phyloP scores from a whole-genome alignment of 2,329 filamentous ascomycete genomes.

The Pseudonectria buxi region DNA sequence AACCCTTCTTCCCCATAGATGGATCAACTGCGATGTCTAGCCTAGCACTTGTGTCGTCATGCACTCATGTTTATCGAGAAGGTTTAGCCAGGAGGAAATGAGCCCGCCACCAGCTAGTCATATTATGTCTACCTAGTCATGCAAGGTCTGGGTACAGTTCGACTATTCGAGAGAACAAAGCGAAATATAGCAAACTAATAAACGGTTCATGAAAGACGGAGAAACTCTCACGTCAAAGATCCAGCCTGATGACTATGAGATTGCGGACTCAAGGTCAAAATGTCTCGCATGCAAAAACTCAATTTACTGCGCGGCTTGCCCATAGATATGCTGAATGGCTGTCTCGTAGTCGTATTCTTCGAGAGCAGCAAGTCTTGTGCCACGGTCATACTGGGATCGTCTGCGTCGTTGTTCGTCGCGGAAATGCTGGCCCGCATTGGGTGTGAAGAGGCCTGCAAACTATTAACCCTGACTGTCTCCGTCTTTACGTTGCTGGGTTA shows the following conservation, averaged over 20 bases:
- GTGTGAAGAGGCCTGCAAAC: slow-evolving; percentile 66
- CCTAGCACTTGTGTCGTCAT: background rate
- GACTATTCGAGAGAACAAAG: slow-evolving; percentile 14
- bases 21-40: background rate
- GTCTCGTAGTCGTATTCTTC: slow-evolving; percentile 54
- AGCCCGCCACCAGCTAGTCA: slow-evolving; percentile 3
- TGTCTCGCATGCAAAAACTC: slow-evolving; percentile 8
- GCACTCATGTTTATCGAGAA: too few species aligned
- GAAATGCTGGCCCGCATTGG: slow-evolving; percentile 66
- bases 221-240: slow-evolving; percentile 10
- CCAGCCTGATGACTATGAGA: slow-evolving; percentile 8
- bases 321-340: slow-evolving; percentile 34
- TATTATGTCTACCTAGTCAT: slow-evolving; percentile 14
- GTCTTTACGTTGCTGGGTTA: background rate
- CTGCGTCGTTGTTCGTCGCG: slow-evolving; percentile 70
- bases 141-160: slow-evolving; percentile 10
- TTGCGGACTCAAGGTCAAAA: slow-evolving; percentile 12
- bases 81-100: too few species aligned
- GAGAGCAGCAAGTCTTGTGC: slow-evolving; percentile 63
- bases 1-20: slow-evolving; percentile 23
- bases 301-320: slow-evolving; percentile 10
- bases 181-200: slow-evolving; percentile 17
- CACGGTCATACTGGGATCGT: slow-evolving; percentile 73
- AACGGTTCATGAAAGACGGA: slow-evolving; percentile 10
- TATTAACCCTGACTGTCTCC: background rate